Evolutionary conservation across 257 asterid genomes (phyloP), one percentile per base, ranked within the genome.

Genomic region (Petrea volubilis): DNA sequence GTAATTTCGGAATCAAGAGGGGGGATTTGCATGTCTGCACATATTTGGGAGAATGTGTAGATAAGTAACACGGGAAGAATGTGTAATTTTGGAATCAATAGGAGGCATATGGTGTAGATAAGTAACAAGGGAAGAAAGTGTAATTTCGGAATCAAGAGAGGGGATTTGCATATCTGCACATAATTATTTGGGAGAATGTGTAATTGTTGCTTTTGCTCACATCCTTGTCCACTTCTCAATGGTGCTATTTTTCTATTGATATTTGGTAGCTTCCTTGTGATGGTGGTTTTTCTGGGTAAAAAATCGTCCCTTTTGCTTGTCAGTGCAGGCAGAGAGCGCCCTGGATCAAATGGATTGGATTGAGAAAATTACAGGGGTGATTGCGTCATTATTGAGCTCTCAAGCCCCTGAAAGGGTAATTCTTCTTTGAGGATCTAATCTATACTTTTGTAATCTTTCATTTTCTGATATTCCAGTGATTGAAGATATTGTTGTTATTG

Each of bases 301-400:
- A 63, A 64, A 76, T 69, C 56, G 62, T 62, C 27, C 11, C 71
- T 72, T 38, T 81, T 82, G 62, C 76, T 73, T 71, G 82, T 84
- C 65, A 43, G 73, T 83, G 87, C 92, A 95, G 97, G 99, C 99
- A 56, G 99, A 95, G 84, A 95, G 96, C 80, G 91, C 97, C 75
- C 80, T 90, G 74, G 99, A 95, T 85, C 99, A 92, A 82, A 95
- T 92, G 98, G 98, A 90, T 74, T 95, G 99, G 99, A 88, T 95
- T 64, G 99, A 95, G 87, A 95, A 95, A 83, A 95, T 95, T 52
- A 95, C 99, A 0, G 99, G 99, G 67, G 98, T 92, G 69, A 92
- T 95, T 68, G 99, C 99, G 21, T 95, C 99, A 34, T 80, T 95
- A 74, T 83, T 95, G 81, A 95, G 97, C 80, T 92, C 98, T 36